Evolutionary conservation across 805 yeast species (phyloP), one percentile per base, ranked within the genome.

Genomic region (Ogataea minuta): DNA sequence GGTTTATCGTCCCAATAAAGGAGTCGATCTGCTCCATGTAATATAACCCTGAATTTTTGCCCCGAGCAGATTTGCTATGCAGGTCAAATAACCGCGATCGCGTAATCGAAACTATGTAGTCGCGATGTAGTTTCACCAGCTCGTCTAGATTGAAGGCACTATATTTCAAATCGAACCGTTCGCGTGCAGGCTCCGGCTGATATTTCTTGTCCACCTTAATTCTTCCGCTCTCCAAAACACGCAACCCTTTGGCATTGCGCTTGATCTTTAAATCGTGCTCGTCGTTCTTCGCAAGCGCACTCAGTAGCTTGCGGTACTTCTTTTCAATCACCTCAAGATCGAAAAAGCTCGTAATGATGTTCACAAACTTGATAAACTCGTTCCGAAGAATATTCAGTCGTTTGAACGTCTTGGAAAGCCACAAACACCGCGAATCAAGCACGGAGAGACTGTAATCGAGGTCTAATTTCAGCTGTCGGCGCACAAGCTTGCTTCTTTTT

Each of bases 131-230:
- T 3, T 41, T 14, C 9, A 66, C 62, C 9, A 81, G 51, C 29
- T 77, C 79, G 46, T 79, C 81, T 34, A 81, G 57, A 9, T 75
- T 70, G 31, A 63, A 62, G 12, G 62, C 65, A 29, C 59, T 59
- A 37, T 52, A 49, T 11, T 35, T 24, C 10, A 41, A 27, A 3
- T 36, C 43, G 2, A 28, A 3, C 16, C 25, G 12, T 4, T 33
- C 27, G 11, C 25, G 29, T 6, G 12, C 21, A 13, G 20, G 16
- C 9, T 19, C 23, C 2, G 37, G 25, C 2, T 41, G n/a, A 26
- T 39, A 48, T 6, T 34, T 13, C 5, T 28, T 23, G 27, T 50
- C 50, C 7, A 52, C 29, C 4, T 32, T 28, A 10, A 52, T 37
- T 14, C 45, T 32, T 10, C 45, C 48, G n/a, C 40, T 36, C 12